Percentiles rank a stretch among this genome's conserved stretches.
These are phyloP conservation scores for Schwanniomyces pseudopolymorphus DNA, from an alignment of 805 yeast genomes.

Conservation along the genomic window DNA sequence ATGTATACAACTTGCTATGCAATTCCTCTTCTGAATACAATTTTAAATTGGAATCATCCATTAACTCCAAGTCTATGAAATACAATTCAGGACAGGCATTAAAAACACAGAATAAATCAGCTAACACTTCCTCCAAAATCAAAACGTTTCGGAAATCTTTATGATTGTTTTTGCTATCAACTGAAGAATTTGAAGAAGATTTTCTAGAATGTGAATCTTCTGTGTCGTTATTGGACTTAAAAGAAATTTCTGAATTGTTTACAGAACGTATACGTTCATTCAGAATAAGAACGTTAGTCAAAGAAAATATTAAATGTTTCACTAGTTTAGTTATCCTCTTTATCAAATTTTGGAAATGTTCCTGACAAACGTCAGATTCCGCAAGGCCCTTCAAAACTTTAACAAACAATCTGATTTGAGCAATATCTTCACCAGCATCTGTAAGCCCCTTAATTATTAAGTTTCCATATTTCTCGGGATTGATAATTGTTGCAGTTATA, in stretches of 20 bases:
- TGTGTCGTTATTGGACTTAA: not conserved
- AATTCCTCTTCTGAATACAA: slow-evolving; percentile 10
- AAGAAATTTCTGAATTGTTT: slow-evolving; percentile 3
- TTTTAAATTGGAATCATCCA: slow-evolving; percentile 17
- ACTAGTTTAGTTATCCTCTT: slow-evolving; percentile 20
- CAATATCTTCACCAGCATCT: slow-evolving; percentile 20
- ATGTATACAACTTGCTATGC: slow-evolving; percentile 14
- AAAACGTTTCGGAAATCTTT: slow-evolving; percentile 2
- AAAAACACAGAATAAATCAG: slow-evolving; percentile 33
- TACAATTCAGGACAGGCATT: slow-evolving; percentile 32
- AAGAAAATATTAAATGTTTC: slow-evolving; percentile 24
- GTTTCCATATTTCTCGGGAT: slow-evolving; percentile 30
- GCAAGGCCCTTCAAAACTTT: slow-evolving; percentile 32
- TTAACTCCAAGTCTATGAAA: slow-evolving; percentile 25
- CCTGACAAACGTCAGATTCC: slow-evolving; percentile 19
- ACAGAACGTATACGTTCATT: not conserved
- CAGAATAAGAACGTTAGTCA: slow-evolving; percentile 12
- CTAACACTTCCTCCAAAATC: slow-evolving; percentile 27
- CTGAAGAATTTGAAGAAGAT: not conserved
- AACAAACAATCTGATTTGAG: slow-evolving; percentile 23
- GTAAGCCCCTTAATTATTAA: slow-evolving; percentile 21
- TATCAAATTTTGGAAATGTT: slow-evolving; percentile 23
- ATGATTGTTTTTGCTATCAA: not conserved
- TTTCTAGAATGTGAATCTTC: not conserved
- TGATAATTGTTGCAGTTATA: slow-evolving; percentile 35